Evolutionary conservation across 2,329 filamentous ascomycete species (phyloP).

Genomic region (Parastagonospora nodorum): DNA sequence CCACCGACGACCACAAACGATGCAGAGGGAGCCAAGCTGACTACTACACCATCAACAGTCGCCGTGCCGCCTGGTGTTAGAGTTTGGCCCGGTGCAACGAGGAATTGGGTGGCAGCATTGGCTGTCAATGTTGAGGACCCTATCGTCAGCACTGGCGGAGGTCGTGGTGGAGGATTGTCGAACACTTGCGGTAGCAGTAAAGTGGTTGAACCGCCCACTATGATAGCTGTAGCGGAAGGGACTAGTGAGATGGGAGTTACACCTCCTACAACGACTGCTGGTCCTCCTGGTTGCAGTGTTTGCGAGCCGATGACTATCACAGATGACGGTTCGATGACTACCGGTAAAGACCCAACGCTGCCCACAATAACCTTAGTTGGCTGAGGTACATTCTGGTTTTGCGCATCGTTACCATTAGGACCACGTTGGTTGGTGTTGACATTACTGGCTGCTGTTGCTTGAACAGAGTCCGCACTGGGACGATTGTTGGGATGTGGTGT

Average conservation of each 20-base stretch:
- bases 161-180: constrained; percentile 9
- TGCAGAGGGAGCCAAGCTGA: constrained; percentile 49
- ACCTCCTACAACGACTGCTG: constrained; percentile 43
- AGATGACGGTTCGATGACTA: constrained; percentile 40
- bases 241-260: constrained; percentile 35
- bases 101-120: constrained; percentile 54
- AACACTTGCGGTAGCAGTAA: constrained; percentile 25
- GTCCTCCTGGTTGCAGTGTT: constrained; percentile 42
- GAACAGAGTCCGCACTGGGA: constrained; percentile 3
- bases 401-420: constrained; percentile 3
- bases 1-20: constrained; percentile 49
- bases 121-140: constrained; percentile 48
- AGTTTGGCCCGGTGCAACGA: constrained; percentile 46
- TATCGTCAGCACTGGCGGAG: constrained; percentile 48
- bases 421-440: constrained; percentile 1
- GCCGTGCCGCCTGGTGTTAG: constrained; percentile 48
- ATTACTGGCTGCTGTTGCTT: constrained; percentile 4
- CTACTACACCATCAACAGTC: constrained; percentile 44
- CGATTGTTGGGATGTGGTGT: constrained; percentile 6
- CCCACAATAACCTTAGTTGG: constrained; percentile 27
- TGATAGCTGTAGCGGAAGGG: constrained; percentile 34
- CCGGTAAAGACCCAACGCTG: constrained; percentile 30
- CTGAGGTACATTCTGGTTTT: constrained; percentile 6
- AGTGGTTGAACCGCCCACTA: constrained; percentile 30
- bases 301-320: constrained; percentile 41